phyloP scores from a whole-genome alignment of 257 asterid genomes.

The Leptodermis oblonga region DNA sequence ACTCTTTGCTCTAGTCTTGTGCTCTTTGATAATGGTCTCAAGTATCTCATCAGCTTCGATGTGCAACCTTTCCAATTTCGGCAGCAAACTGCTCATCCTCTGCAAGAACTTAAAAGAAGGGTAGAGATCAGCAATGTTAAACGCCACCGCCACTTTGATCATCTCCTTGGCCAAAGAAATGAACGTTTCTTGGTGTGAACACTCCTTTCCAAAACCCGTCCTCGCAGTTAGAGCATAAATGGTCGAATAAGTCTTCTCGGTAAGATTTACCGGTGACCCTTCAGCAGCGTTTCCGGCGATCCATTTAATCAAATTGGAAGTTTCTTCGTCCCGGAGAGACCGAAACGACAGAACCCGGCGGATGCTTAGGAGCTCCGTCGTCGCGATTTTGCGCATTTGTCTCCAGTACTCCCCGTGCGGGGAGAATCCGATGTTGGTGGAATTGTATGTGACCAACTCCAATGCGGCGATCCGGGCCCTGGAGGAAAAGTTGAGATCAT shows the following conservation, averaged over 20 bases:
- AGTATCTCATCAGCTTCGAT: slow-evolving; percentile 18
- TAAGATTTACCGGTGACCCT: slow-evolving; percentile 24
- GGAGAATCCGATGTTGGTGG: neutral
- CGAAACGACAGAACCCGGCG: slow-evolving; percentile 12
- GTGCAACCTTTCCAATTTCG: slow-evolving; percentile 20
- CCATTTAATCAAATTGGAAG: neutral
- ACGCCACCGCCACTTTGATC: slow-evolving; percentile 5
- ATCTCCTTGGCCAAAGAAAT: slow-evolving; percentile 7
- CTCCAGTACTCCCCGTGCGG: neutral
- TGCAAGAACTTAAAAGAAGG: slow-evolving; percentile 16
- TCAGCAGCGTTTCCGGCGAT: slow-evolving; percentile 11
- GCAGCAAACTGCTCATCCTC: slow-evolving; percentile 23
- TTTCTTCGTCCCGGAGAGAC: slow-evolving; percentile 24
- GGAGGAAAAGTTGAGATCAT: slow-evolving; percentile 15
- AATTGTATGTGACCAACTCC: neutral
- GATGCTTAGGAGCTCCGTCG: neutral
- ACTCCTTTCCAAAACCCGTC: slow-evolving; percentile 27
- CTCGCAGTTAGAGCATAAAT: slow-evolving; percentile 9
- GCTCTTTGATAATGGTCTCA: slow-evolving; percentile 25
- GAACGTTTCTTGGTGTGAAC: slow-evolving; percentile 18
- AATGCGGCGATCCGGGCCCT: slow-evolving; percentile 8
- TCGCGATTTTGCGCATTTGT: slow-evolving; percentile 2
- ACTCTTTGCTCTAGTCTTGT: neutral
- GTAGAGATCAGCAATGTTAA: slow-evolving; percentile 15
- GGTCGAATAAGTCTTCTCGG: slow-evolving; percentile 10